Evolutionary conservation across 208 protist species (phyloP).

Genomic region (Leptomonas seymouri): DNA sequence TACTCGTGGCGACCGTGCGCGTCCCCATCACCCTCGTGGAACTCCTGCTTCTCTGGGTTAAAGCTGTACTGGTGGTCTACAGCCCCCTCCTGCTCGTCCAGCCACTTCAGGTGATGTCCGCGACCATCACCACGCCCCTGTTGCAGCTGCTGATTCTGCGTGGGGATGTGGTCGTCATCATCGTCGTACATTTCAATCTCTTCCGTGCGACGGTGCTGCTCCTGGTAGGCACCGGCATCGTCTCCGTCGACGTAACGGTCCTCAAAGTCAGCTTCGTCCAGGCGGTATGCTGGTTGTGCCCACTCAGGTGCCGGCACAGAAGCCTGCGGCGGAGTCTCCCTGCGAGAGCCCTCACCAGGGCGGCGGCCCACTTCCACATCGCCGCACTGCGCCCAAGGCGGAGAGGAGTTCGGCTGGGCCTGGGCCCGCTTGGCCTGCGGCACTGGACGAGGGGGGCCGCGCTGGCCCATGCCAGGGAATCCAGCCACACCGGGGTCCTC

Average conservation of each 20-base stretch:
- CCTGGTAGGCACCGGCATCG: background rate
- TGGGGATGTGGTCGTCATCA: constrained; percentile 2
- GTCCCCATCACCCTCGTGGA: constrained; percentile 6
- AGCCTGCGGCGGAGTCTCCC: background rate
- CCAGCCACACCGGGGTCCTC: constrained; percentile 32
- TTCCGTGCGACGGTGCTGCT: constrained; percentile 13
- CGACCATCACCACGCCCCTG: background rate
- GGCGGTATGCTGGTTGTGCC: constrained; percentile 5
- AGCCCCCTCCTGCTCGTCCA: constrained; percentile 2
- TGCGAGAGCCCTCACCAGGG: background rate
- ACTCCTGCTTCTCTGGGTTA: constrained; percentile 12
- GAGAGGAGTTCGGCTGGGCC: constrained; percentile 38
- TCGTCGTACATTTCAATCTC: constrained; percentile 32
- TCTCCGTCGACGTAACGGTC: background rate
- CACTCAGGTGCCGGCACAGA: background rate
- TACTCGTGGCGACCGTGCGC: background rate
- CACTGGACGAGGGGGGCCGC: constrained; percentile 14
- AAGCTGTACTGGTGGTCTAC: constrained; percentile 10
- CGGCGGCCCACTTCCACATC: background rate
- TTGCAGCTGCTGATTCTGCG: constrained; percentile 1
- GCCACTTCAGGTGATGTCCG: constrained; percentile 15
- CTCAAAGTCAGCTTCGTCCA: constrained; percentile 29
- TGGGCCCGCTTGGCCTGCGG: constrained; percentile 33
- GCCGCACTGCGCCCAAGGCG: constrained; percentile 7
- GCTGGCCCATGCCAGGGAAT: constrained; percentile 51